Base-by-base conservation (phyloP, 2,329 filamentous ascomycete species). In the Fusarium decemcellulare region DNA sequence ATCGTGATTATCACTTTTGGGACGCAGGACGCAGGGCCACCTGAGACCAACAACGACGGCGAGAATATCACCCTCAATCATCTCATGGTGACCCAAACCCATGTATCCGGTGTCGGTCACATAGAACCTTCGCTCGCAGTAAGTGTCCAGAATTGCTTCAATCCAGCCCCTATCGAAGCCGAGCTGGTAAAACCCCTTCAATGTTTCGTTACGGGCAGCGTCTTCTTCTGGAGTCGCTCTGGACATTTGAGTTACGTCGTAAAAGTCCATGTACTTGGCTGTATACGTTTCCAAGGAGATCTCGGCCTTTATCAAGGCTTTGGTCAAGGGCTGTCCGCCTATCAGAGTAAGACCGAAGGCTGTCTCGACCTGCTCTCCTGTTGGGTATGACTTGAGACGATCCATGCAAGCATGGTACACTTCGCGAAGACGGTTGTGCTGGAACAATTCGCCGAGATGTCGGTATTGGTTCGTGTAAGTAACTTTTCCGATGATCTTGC, bases 11-110 rank as follows among this genome's bases (percentile, higher is more conserved):
- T 30, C 39, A 12, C 68, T 52, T 36, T 40, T 61, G 0, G 64
- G 61, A 10, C 68, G 58, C 15, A 72, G 34, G n/a, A 72, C 44
- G 9, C 55, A 63, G 12, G 69, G 69, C 48, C 58, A 54, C 12
- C 14, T 6, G 1, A 72, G 39, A 10, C 68, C 68, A 30, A 71
- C 58, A n/a, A 69, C 36, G 6, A 54, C 52, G 18, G 32, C 63
- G 48, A 72, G 53, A 3, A 65, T 5, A 30, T 72, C 68, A 2
- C 63, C 58, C 4, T 60, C 53, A 44, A 57, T 27, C 29, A 71
- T 54, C 2, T 65, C 23, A 12, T 72, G 68, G 46, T 72, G 63
- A 4, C 59, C 69, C n/a, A 72, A 18, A 3, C 69, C 69, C 65
- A 71, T 71, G n/a, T 71, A 48, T 0, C 68, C 65, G 14, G 52